Conservation (phyloP, 306 rosid genomes). For the Cucumis hystrix region DNA sequence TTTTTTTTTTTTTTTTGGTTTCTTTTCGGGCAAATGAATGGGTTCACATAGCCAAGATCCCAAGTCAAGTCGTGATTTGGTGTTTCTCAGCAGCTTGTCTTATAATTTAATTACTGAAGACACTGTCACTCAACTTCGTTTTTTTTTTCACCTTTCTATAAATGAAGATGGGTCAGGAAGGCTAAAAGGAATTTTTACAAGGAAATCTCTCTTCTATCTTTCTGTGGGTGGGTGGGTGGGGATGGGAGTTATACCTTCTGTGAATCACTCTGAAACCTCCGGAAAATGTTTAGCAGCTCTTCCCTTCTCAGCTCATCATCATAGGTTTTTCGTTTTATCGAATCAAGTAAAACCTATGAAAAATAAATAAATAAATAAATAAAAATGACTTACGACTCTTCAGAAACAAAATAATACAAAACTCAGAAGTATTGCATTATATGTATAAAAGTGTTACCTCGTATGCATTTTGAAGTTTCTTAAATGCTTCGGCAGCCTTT, state of each 20-base stretch:
- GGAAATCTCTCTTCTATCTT: neutral
- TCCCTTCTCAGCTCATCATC: constrained; percentile 93
- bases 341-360: constrained; percentile 76
- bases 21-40: neutral
- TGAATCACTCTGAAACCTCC: constrained; percentile 50
- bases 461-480: constrained; percentile 97
- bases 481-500: constrained; percentile 94
- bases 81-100: neutral
- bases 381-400: neutral
- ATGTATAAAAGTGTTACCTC: constrained; percentile 38
- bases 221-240: neutral
- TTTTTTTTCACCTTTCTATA: neutral
- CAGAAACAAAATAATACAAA: neutral
- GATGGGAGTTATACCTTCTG: constrained; percentile 33
- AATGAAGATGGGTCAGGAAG: neutral
- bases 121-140: neutral
- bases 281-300: constrained; percentile 68
- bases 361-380: too few species aligned
- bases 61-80: neutral
- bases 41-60: neutral
- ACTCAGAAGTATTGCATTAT: neutral
- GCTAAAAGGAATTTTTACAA: neutral
- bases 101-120: neutral
- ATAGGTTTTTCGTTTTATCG: constrained; percentile 73
- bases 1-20: too few species aligned